Evolutionary conservation across 345 rosid species (phyloP), one percentile per base, ranked within the genome.

Genomic region (Euphorbia tirucalli): DNA sequence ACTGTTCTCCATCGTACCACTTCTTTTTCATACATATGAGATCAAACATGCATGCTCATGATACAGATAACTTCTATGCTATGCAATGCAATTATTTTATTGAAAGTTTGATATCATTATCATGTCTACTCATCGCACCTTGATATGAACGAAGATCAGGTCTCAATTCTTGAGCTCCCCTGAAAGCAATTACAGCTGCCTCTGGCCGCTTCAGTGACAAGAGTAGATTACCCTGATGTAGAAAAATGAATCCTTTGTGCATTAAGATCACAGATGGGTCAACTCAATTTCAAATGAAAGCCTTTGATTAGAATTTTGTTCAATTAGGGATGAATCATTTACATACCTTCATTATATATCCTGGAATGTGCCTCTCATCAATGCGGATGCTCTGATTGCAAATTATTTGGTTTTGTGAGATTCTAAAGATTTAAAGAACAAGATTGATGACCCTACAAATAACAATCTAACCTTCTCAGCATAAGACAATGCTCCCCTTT

Each of bases 91-190:
- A 75, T n/a, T n/a, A n/a, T n/a, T n/a, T 9, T 21, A 70, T 61
- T 39, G 66, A 67, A 68, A 21, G 50, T 50, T 21, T 46, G 32
- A 61, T 49, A 64, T 65, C 55, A 46, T 28, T 56, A 55, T 65
- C 48, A 16, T 48, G 59, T 61, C 52, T 19, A 55, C 25, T 69
- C 70, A 74, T 73, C 75, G 60, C 56, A 93, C 99, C 99, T 95
- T 93, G 98, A 85, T 89, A 95, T 71, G 98, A 83, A 77, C 99
- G 97, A 77, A 95, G 96, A 86, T 95, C 99, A 49, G 99, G 81
- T 75, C 99, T 90, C 85, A 93, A 81, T 78, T 95, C 97, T 78
- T 88, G 99, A 74, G 99, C 96, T 80, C 88, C 89, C 81, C 96
- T 88, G 81, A 90, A 92, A 71, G 98, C 97, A 61, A 88, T 64